Base-by-base conservation (phyloP, 2,329 filamentous ascomycete species). In the Trichoderma pleuroti region DNA sequence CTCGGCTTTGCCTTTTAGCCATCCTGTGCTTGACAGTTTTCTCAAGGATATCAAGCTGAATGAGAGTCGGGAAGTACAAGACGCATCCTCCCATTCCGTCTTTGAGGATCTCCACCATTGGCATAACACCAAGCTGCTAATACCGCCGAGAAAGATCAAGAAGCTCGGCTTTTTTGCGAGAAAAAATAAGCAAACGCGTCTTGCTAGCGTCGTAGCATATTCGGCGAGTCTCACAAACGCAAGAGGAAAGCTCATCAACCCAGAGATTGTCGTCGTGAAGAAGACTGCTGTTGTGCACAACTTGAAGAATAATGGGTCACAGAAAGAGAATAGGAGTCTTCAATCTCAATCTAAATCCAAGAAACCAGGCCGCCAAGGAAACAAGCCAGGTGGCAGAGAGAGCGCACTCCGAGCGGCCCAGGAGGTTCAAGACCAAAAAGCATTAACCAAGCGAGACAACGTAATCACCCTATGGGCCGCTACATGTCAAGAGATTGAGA, bases 221-320 rank as follows among this genome's bases (percentile, higher is more conserved):
- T 90, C 92, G 2, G 90, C 89, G 14, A 92, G 90, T 78, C 82
- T 93, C 60, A 92, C 90, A 0, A 90, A 89, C 70, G 83, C 88
- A 0, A 82, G 85, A 2, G 90, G 90, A 4, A 91, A 89, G 73
- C 82, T 81, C 3, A 83, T 93, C 6, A 84, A 91, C 28, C 90
- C 90, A 0, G 90, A 93, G 76, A 87, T 83, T 5, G 86, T 93
- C 62, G 85, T 66, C 1, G 84, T 87, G 24, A 72, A 75, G n/a
- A 68, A 72, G 74, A 57, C 66, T 18, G 57, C 4, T 8, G n/a
- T 11, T n/a, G 46, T 46, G 28, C 73, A 73, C 70, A 71, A 26
- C 21, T 0, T 12, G 71, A 73, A 65, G 16, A 57, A 67, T 6
- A 62, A 65, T 7, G 30, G 60, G 26, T 7, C 11, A 21, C 9